These are phyloP conservation scores for Aureobasidium vineae DNA, from an alignment of 2,329 filamentous ascomycete species.

Conservation along the genomic window DNA sequence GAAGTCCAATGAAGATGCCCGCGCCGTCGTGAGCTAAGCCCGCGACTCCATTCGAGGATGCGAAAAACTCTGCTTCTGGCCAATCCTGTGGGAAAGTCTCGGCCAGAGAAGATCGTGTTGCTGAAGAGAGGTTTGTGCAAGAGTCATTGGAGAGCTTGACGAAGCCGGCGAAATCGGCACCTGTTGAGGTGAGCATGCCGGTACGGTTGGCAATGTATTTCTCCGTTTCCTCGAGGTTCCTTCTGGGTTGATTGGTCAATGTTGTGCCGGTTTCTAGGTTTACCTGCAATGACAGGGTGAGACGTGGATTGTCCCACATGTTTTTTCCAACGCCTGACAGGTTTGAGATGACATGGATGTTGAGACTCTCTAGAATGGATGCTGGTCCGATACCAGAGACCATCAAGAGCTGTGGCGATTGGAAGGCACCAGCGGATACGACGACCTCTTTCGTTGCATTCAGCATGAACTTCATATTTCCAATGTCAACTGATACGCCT, in stretches of 20 bases:
- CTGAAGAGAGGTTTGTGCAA: constrained; percentile 12
- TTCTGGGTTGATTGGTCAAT: constrained; percentile 27
- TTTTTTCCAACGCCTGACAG: constrained; percentile 37
- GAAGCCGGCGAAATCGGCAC: constrained; percentile 31
- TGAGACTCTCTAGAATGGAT: not conserved
- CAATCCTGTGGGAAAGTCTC: constrained; percentile 31
- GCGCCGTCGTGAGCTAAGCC: not conserved
- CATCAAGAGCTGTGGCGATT: not conserved
- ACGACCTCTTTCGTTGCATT: constrained; percentile 37
- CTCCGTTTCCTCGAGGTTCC: constrained; percentile 25
- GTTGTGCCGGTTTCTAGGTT: constrained; percentile 29
- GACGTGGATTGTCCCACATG: constrained; percentile 39
- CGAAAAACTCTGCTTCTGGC: constrained; percentile 37
- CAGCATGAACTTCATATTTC: constrained; percentile 33
- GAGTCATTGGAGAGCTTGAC: constrained; percentile 30
- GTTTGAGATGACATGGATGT: constrained; percentile 30
- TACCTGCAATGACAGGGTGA: constrained; percentile 36
- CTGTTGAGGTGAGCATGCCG: constrained; percentile 32
- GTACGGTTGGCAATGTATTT: constrained; percentile 30
- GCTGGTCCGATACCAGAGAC: constrained; percentile 30
- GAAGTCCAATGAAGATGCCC: constrained; percentile 31
- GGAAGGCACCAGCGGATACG: constrained; percentile 32
- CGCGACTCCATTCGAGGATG: not conserved
- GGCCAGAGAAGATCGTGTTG: constrained; percentile 29
- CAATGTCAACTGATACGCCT: constrained; percentile 34